Evolutionary conservation across 306 rosid species (phyloP).

Genomic region (Sphenostylis stenocarpa): DNA sequence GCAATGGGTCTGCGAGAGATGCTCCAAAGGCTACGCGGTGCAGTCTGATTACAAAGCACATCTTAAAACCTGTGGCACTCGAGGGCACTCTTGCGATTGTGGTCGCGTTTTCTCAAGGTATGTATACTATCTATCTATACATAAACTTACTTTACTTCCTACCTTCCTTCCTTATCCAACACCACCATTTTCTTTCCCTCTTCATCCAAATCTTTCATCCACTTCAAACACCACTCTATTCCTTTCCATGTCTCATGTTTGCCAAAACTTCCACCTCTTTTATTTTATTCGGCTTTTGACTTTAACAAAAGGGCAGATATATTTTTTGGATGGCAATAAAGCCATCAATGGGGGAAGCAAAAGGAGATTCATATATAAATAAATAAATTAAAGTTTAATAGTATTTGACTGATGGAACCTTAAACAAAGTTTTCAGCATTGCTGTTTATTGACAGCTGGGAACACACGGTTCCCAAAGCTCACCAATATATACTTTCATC

Average conservation of each 20-base stretch:
- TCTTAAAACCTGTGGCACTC: slow-evolving; percentile 95
- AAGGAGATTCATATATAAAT: background rate
- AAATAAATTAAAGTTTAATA: background rate
- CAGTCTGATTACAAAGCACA: slow-evolving; percentile 97
- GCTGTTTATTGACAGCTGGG: slow-evolving; percentile 43
- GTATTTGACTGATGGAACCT: slow-evolving; percentile 58
- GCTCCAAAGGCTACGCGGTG: slow-evolving; percentile 91
- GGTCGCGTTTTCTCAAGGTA: slow-evolving; percentile 96
- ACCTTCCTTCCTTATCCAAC: too few species aligned
- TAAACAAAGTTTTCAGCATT: slow-evolving; percentile 28
- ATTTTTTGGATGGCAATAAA: slow-evolving; percentile 25
- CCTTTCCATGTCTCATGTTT: background rate
- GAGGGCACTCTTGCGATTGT: slow-evolving; percentile 97
- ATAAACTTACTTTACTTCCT: too few species aligned
- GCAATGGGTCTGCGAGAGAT: slow-evolving; percentile 92
- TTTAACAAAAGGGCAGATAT: slow-evolving; percentile 21
- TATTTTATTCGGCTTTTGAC: slow-evolving; percentile 51
- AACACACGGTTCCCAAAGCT: slow-evolving; percentile 3
- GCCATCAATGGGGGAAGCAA: background rate
- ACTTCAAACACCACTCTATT: background rate
- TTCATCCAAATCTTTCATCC: background rate
- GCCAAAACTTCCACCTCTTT: background rate
- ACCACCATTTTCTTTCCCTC: background rate
- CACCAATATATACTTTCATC: background rate
- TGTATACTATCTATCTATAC: too few species aligned